Conservation (phyloP, 148 eudicot species). For the Drosera capensis region DNA sequence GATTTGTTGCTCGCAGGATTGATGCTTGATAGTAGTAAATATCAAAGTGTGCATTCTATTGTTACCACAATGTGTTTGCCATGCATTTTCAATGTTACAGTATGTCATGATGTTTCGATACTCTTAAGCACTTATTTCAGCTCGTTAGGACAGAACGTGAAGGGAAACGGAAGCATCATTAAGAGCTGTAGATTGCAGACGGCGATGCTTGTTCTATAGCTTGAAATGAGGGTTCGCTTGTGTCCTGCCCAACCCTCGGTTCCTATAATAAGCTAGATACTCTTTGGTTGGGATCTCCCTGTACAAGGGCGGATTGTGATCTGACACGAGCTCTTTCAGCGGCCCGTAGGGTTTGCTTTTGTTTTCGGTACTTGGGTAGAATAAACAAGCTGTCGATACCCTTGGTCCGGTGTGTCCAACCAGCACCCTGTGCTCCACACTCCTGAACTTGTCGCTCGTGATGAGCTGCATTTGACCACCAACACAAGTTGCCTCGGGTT, state of each 20-base stretch:
- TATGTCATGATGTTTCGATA: no score
- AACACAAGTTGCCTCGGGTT: neutral
- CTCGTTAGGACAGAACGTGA: no score
- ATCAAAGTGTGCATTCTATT: no score
- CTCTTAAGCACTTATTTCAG: no score
- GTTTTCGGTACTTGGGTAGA: conserved; percentile 37
- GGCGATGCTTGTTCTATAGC: neutral
- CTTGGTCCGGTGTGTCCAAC: conserved; percentile 4
- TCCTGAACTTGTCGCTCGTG: conserved; percentile 8
- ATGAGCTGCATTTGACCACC: conserved; percentile 3
- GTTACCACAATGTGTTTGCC: no score
- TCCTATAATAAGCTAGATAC: conserved; percentile 32
- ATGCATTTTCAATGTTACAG: no score
- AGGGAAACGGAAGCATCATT: no score
- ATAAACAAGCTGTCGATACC: conserved; percentile 24
- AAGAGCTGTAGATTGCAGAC: no score
- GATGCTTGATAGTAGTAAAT: no score
- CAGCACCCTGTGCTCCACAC: conserved; percentile 9
- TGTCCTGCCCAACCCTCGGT: conserved; percentile 37
- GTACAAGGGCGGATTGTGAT: conserved; percentile 28
- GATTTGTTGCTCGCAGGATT: no score
- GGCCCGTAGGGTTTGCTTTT: conserved; percentile 24
- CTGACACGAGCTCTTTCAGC: conserved; percentile 32
- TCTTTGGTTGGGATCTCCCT: conserved; percentile 30
- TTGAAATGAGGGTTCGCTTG: conserved; percentile 48